Evolutionary conservation across 805 yeast genomes (phyloP), one percentile per base, ranked within the genome.

Genomic region (Vanderwaltozyma polyspora): DNA sequence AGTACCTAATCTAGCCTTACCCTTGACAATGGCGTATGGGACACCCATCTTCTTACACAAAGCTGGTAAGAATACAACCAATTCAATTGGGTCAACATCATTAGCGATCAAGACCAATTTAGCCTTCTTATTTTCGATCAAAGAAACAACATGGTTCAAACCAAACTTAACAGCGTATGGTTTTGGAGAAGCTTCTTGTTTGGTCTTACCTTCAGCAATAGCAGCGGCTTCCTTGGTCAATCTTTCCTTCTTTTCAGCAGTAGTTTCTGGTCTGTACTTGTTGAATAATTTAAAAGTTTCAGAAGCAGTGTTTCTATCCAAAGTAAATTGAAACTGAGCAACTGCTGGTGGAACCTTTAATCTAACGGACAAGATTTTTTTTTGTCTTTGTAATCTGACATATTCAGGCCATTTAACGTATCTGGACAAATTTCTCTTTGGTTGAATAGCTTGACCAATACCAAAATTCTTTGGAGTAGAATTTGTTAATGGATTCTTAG

Each of bases 361-460:
- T 80, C 98, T 87, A 68, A 87, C 66, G 59, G 79, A 72, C 66
- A 89, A 76, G 66, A 89, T 81, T 79, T 89, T 89, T 81, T 80
- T 91, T 73, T 91, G 97, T 78, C 98, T 87, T 76, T 89, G 98
- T 56, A 91, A 74, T 73, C 94, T 84, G 55, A 89, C 93, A 66
- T 89, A 86, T 70, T 81, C 91, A 64, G 98, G 98, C 98, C 98
- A 91, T 71, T 82, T 91, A 63, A 89, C 97, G 67, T 83, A 87
- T 70, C 97, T 86, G 44, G 94, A 72, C 63, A 91, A 77, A 79
- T 91, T 84, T 72, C 89, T 79, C 76, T 80, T 85, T 66, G 86
- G 94, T 71, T 89, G 97, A 57, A 89, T 59, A 50, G 79, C 71
- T 74, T 91, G 97, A 60, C 98, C 98, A 59, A 91, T 80, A 70